These are phyloP conservation scores for Hyphopichia burtonii DNA, from an alignment of 1,139 yeast species.

Conservation along the genomic window DNA sequence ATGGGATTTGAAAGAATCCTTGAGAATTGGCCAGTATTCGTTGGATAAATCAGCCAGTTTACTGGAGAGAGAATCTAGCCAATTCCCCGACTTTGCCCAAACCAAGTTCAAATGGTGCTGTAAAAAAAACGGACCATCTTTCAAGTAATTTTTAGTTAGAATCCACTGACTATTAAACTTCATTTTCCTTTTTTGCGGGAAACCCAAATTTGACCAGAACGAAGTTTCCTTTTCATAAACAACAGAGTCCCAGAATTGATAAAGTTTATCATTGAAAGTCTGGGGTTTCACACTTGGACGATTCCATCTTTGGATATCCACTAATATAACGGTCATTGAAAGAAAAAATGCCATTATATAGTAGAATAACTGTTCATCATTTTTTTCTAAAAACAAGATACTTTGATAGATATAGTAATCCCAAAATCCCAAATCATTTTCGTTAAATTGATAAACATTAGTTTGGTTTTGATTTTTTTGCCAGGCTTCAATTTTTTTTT, in stretches of 20 bases:
- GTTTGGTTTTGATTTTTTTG: not conserved
- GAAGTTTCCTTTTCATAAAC: conserved; percentile 10
- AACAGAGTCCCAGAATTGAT: conserved; percentile 9
- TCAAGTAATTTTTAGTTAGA: not conserved
- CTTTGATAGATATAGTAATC: conserved; percentile 1
- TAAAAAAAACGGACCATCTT: too few species aligned
- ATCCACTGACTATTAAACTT: not conserved
- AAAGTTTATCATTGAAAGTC: conserved; percentile 9
- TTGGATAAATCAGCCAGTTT: too few species aligned
- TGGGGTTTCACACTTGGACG: conserved; percentile 2
- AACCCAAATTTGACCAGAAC: not conserved
- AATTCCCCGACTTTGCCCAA: too few species aligned
- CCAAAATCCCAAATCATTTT: conserved; percentile 1
- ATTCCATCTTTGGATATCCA: not conserved
- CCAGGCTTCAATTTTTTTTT: conserved; percentile 1
- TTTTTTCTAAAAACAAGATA: conserved; percentile 11
- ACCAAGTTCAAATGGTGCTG: too few species aligned
- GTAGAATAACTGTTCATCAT: conserved; percentile 19
- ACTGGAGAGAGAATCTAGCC: too few species aligned
- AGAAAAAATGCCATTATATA: conserved; percentile 6
- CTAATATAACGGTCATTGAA: not conserved
- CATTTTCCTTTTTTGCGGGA: not conserved
- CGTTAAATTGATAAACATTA: not conserved
- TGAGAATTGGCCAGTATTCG: too few species aligned
- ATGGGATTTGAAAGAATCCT: too few species aligned